Percentiles rank a stretch among this genome's conserved stretches.
Conservation (phyloP, 2,329 filamentous ascomycete genomes). For the Blastomyces gilchristii region DNA sequence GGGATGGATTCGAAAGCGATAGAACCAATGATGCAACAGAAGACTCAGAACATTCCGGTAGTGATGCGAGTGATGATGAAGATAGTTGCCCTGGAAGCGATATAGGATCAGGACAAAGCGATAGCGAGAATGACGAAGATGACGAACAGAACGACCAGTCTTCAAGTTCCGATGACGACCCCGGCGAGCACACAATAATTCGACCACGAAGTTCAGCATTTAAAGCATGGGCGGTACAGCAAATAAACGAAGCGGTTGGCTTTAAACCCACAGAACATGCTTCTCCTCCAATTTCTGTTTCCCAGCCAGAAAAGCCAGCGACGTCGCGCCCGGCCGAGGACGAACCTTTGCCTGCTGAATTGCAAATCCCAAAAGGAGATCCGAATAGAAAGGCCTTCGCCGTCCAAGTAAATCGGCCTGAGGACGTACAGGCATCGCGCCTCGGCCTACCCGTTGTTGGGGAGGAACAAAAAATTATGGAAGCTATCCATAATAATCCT, state of each 20-base stretch:
- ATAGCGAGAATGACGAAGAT: constrained; percentile 16
- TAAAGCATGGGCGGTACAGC: constrained; percentile 83
- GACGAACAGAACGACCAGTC: constrained; percentile 30
- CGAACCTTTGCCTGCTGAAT: constrained; percentile 32
- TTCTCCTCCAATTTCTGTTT: constrained; percentile 22
- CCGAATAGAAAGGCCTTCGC: constrained; percentile 62
- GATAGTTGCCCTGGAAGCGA: constrained; percentile 24
- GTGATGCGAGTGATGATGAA: constrained; percentile 13
- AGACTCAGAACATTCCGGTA: constrained; percentile 25
- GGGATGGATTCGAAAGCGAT: constrained; percentile 38
- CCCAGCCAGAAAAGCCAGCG: constrained; percentile 24
- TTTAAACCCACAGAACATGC: constrained; percentile 42
- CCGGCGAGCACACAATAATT: constrained; percentile 17
- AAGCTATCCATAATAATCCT: constrained; percentile 85
- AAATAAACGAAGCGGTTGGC: constrained; percentile 74
- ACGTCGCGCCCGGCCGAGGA: constrained; percentile 29
- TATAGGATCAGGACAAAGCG: constrained; percentile 23
- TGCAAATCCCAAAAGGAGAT: constrained; percentile 31
- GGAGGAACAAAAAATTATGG: constrained; percentile 96
- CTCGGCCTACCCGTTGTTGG: constrained; percentile 79
- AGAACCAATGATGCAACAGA: constrained; percentile 35
- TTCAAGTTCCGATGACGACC: constrained; percentile 18
- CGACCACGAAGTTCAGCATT: constrained; percentile 55
- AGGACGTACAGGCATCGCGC: constrained; percentile 67
- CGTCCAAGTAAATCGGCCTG: constrained; percentile 57